Base-by-base conservation (phyloP, 2,329 filamentous ascomycete genomes). In the Arthrobotrys sinensis region DNA sequence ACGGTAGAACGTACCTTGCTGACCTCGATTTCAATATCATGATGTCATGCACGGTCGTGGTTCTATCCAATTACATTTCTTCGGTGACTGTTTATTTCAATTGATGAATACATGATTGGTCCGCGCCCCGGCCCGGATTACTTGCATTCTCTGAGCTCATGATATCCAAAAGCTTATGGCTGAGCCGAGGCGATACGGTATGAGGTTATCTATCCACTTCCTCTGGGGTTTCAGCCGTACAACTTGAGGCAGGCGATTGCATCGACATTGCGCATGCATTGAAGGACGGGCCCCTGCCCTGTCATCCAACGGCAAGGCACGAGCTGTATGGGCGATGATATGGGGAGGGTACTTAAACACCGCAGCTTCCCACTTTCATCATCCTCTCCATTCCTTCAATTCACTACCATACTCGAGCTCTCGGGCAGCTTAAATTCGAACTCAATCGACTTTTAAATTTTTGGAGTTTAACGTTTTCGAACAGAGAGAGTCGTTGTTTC, bases 171-270 rank as follows among this genome's bases (percentile, higher is more conserved):
- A 28, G 24, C 24, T 28, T 45, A 8, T 45, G 40, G 40, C 40
- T 45, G 40, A 6, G 40, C 40, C 40, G 40, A 45, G 40, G 40
- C 40, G 40, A 14, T 6, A 16, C 24, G 24, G 24, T 28, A 45
- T 16, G 14, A 45, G n/a, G 40, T 12, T 45, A 45, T 45, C 40
- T n/a, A 45, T 45, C 40, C 11, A 14, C n/a, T 45, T 45, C 40
- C 8, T 45, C 40, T 16, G 40, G 40, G n/a, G 40, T 45, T 45
- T 45, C 40, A 45, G n/a, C 40, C 40, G 40, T 45, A 45, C n/a
- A 28, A 4, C 3, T 45, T 45, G 12, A 14, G n/a, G 40, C 40
- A 45, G 40, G 40, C 40, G n/a, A 45, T 45, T 45, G 40, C 40
- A 16, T 45, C 40, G 40, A 16, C 14, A 16, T 12, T 45, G 24